These are phyloP conservation scores for Thermomucor indicae-seudaticae DNA, from an alignment of 371 early-diverging fungal genomes.

Conservation along the genomic window DNA sequence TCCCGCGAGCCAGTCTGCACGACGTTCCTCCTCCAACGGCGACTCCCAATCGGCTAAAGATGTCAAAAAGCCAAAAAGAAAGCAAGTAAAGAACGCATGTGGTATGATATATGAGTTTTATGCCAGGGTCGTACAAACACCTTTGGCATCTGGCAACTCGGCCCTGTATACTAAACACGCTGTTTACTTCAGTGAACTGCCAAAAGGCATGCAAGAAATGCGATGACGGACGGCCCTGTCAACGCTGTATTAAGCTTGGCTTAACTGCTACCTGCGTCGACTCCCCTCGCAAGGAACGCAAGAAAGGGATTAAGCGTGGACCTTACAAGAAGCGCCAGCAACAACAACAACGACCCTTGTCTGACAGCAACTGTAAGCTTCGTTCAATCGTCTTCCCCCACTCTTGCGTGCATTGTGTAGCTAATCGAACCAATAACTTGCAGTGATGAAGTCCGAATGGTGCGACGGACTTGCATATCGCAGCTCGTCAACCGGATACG, in stretches of 20 bases:
- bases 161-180: background rate
- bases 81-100: slow-evolving; percentile 84
- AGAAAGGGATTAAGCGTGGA: slow-evolving; percentile 74
- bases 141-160: background rate
- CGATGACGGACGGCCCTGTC: slow-evolving; percentile 78
- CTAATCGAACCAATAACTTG: no score
- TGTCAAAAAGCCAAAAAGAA: slow-evolving; percentile 32
- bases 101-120: slow-evolving; percentile 33
- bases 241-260: slow-evolving; percentile 72
- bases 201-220: slow-evolving; percentile 90
- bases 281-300: slow-evolving; percentile 75
- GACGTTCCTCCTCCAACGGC: background rate
- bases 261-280: slow-evolving; percentile 67
- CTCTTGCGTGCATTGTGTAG: no score
- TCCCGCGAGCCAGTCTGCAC: no score
- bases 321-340: slow-evolving; percentile 60
- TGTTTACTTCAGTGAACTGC: slow-evolving; percentile 58
- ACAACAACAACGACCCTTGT: background rate
- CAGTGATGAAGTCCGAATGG: no score
- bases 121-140: slow-evolving; percentile 2
- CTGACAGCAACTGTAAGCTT: no score
- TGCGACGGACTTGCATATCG: no score
- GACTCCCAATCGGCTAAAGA: slow-evolving; percentile 1
- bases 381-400: no score
- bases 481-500: no score